Evolutionary conservation across 257 asterid species (phyloP).

Genomic region (Avicennia marina): DNA sequence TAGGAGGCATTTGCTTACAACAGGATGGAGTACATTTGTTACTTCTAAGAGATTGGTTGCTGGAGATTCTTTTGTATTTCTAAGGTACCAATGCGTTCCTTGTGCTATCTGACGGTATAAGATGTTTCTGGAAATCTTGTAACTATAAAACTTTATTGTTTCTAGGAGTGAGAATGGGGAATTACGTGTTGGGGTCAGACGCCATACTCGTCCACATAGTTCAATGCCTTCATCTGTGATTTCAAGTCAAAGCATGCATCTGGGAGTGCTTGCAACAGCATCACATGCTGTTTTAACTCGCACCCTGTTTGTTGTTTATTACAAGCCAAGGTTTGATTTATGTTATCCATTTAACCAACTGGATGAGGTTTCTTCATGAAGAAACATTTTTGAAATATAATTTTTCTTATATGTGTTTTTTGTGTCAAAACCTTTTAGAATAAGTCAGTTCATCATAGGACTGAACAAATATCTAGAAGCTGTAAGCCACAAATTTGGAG

Average conservation of each 20-base stretch:
- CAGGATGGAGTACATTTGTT: slow-evolving; percentile 86
- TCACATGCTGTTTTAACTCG: slow-evolving; percentile 62
- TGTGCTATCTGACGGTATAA: background rate
- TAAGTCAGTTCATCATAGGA: slow-evolving; percentile 74
- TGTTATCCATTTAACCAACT: no score
- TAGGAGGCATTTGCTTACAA: slow-evolving; percentile 76
- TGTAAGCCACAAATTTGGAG: slow-evolving; percentile 45
- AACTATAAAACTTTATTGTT: background rate
- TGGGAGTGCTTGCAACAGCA: slow-evolving; percentile 88
- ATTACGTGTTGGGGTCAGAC: slow-evolving; percentile 72
- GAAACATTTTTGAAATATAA: background rate
- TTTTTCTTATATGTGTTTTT: slow-evolving; percentile 1
- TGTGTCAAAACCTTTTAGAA: slow-evolving; percentile 27
- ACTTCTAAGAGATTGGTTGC: slow-evolving; percentile 70
- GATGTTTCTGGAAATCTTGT: slow-evolving; percentile 3
- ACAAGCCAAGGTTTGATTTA: slow-evolving; percentile 66
- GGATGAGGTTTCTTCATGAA: no score
- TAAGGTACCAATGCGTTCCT: slow-evolving; percentile 34
- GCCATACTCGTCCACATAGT: slow-evolving; percentile 53
- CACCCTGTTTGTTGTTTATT: slow-evolving; percentile 69
- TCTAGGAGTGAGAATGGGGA: slow-evolving; percentile 65
- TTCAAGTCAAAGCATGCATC: slow-evolving; percentile 84
- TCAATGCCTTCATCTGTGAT: slow-evolving; percentile 76
- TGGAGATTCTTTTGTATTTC: slow-evolving; percentile 71
- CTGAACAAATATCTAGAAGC: slow-evolving; percentile 72